Percentiles rank a stretch among this genome's conserved stretches.
phyloP scores from a whole-genome alignment of 2,329 filamentous ascomycete genomes.

The Fusarium duplospermum region DNA sequence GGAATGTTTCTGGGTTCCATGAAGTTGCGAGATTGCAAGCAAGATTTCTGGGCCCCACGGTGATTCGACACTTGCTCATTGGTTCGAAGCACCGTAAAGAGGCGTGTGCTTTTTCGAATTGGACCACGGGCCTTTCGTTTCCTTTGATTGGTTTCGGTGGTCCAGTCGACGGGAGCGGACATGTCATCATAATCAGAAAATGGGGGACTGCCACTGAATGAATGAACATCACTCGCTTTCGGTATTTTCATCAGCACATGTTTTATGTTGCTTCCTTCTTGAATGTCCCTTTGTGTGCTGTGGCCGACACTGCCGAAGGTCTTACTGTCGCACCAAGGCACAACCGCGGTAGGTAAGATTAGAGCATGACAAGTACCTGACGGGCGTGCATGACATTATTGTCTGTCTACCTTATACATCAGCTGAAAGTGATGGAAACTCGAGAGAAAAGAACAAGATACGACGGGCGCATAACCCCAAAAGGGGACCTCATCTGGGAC shows the following conservation, averaged over 20 bases:
- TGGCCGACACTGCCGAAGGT: constrained; percentile 9
- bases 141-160: constrained; percentile 28
- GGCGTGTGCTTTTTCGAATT: constrained; percentile 6
- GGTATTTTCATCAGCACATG: constrained; percentile 36
- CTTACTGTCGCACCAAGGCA: background rate
- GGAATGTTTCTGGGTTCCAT: constrained; percentile 25
- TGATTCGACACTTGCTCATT: constrained; percentile 12
- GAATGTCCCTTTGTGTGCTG: background rate
- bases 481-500: background rate
- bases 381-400: background rate
- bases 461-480: constrained; percentile 1
- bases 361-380: constrained; percentile 12
- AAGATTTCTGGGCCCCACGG: constrained; percentile 14
- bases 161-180: background rate
- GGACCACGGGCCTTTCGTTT: constrained; percentile 17
- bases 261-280: background rate
- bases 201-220: background rate
- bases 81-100: background rate
- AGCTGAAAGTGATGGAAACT: background rate
- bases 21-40: constrained; percentile 34
- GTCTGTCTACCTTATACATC: background rate
- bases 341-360: background rate
- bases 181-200: constrained; percentile 43
- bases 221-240: background rate
- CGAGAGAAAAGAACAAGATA: background rate